These are phyloP conservation scores for Graphiopsis chlorocephala DNA, from an alignment of 2,329 filamentous ascomycete genomes.

Conservation along the genomic window DNA sequence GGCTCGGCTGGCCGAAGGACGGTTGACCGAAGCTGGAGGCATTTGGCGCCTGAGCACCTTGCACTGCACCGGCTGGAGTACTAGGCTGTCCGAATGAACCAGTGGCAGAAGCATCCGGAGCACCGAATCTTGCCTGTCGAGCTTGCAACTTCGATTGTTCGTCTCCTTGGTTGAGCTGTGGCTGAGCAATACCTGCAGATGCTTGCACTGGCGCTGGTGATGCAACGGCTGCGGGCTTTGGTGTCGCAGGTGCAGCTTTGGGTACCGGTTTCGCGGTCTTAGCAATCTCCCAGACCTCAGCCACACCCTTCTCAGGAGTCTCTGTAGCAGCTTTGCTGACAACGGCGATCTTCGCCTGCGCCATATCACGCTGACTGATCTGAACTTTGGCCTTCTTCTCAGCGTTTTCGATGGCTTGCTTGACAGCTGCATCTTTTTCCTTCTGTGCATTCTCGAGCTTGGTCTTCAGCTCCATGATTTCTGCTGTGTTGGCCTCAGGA, in stretches of 20 bases:
- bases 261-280: conserved; percentile 54
- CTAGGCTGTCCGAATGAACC: conserved; percentile 24
- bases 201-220: conserved; percentile 12
- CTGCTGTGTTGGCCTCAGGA: conserved; percentile 11
- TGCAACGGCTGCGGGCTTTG: conserved; percentile 16
- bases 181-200: conserved; percentile 3
- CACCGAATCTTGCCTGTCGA: conserved; percentile 29
- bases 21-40: conserved; percentile 10
- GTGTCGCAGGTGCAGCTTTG: conserved; percentile 19
- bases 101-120: conserved; percentile 1
- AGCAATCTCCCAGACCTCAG: conserved; percentile 80
- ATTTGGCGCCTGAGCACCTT: conserved; percentile 3
- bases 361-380: conserved; percentile 64
- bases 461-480: conserved; percentile 24
- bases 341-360: conserved; percentile 70
- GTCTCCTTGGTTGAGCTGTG: conserved; percentile 14
- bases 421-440: conserved; percentile 30
- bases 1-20: conserved; percentile 10
- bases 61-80: conserved; percentile 7
- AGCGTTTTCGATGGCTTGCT: conserved; percentile 26
- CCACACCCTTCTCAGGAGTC: conserved; percentile 78
- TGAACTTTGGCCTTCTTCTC: conserved; percentile 66
- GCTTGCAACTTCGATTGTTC: conserved; percentile 25
- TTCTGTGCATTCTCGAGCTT: conserved; percentile 29
- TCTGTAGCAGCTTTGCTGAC: conserved; percentile 80